Evolutionary conservation across 1,139 yeast species (phyloP), one percentile per base, ranked within the genome.

Genomic region (Yamadazyma triangularis): DNA sequence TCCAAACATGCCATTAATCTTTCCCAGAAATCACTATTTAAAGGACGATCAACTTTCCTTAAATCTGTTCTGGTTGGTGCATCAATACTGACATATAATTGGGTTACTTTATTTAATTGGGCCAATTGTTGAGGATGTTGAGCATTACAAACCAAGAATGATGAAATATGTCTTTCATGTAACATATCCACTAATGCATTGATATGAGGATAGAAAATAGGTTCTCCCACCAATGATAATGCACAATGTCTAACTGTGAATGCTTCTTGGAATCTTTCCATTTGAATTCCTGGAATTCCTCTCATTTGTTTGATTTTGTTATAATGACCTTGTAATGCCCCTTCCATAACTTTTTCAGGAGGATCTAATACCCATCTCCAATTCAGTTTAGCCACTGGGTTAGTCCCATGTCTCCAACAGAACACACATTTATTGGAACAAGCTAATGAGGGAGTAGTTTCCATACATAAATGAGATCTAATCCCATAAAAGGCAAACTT

Each of bases 381-480:
- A 40, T 66, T 68, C 46, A 82, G 82, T 27, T 94, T 88, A 16
- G 96, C 96, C 2, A 89, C 96, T 0, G 97, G 97, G 48, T 88
- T 89, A 3, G 96, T 88, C 29, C 96, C 96, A 52, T 89, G 96
- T 53, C 97, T 73, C 97, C 97, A 88, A 60, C 97, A 88, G 52
- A 88, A 88, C 3, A 88, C 96, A 69, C 97, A 88, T 56, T 88
- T 88, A 53, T 88, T 88, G 8, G 96, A 86, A 55, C 97, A 88
- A 4, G 96, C 91, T 36, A 88, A 64, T 2, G 95, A 82, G 1
- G 97, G 96, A 0, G 97, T 88, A 2, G 96, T 78, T 53, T 88
- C 97, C 96, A 88, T 88, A 60, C 97, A 89, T 39, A 89, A 65
- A 58, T 91, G 96, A 2, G 94, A 83, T 39, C 73, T 76, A 45